These are phyloP conservation scores for Rubroshorea leprosula DNA, from an alignment of 345 rosid genomes.

Conservation along the genomic window DNA sequence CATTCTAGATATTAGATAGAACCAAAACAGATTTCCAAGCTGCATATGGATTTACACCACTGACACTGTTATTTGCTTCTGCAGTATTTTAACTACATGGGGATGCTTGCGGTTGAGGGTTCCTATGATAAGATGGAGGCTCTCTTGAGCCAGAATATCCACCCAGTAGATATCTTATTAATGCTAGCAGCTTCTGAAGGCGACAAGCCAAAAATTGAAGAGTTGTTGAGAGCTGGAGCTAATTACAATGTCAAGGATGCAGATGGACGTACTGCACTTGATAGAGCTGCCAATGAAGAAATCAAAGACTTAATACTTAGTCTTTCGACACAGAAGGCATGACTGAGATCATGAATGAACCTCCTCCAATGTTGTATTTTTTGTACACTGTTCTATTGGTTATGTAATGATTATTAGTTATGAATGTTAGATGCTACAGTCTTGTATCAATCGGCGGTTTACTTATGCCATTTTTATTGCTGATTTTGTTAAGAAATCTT, in stretches of 20 bases:
- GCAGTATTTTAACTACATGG: slow-evolving; percentile 96
- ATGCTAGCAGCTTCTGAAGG: slow-evolving; percentile 86
- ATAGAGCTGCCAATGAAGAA: slow-evolving; percentile 54
- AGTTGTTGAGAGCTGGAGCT: slow-evolving; percentile 80
- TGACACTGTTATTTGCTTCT: background rate
- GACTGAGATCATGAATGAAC: no score
- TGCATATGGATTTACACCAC: no score
- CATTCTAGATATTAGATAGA: background rate
- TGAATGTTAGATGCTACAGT: no score
- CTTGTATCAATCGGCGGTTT: no score
- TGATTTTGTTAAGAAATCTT: no score
- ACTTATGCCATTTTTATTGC: no score
- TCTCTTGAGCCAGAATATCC: slow-evolving; percentile 64
- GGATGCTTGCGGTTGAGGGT: slow-evolving; percentile 94
- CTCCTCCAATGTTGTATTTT: no score
- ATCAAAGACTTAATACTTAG: slow-evolving; percentile 57
- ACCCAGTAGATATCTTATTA: slow-evolving; percentile 77
- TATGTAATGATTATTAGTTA: no score
- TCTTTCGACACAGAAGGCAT: slow-evolving; percentile 57
- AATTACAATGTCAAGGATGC: slow-evolving; percentile 53
- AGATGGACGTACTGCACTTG: slow-evolving; percentile 72
- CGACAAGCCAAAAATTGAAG: slow-evolving; percentile 84
- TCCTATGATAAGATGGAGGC: slow-evolving; percentile 89
- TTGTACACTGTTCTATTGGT: no score
- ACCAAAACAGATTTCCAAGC: no score